Conservation (phyloP, 176 grass and related monocot genomes). For the sorghum (Sorghum bicolor) region Sorghum_bicolor_NCBIv3 NC_012872.2:12318001-12318500, state of each 20-base stretch:
- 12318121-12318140: conserved; percentile 52
- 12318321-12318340: not conserved
- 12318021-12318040: not conserved
- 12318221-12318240: not conserved
- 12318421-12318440: not conserved
- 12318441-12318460: not conserved
- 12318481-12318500: not conserved
- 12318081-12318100: conserved; percentile 59
- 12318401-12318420: not conserved
- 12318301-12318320: not conserved
- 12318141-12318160: conserved; percentile 62
- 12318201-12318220: not conserved
- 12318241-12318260: not conserved
- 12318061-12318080: conserved; percentile 14
- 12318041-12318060: not conserved
- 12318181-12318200: not conserved
- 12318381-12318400: conserved; percentile 17
- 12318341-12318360: not conserved
- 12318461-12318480: not conserved
- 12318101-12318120: conserved; percentile 61
- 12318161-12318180: not conserved
- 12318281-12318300: not conserved
- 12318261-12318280: not conserved
- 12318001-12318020: not conserved
- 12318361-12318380: not conserved